Evolutionary conservation across 352 stramenopile species (phyloP), one percentile per base, ranked within the genome.

Genomic region (Phytophthora colocasiae): DNA sequence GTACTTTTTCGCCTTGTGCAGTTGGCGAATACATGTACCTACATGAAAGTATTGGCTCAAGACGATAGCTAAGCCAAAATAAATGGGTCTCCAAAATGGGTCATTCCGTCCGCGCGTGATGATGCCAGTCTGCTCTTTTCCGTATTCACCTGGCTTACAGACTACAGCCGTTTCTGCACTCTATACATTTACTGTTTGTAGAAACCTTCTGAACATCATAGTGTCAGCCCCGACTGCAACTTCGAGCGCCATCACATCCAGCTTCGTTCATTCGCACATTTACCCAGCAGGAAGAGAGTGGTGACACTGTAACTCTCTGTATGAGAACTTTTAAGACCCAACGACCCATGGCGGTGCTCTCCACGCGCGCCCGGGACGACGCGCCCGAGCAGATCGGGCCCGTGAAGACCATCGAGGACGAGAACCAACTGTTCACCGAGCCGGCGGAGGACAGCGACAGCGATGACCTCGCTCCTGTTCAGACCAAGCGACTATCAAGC

Each of bases 321-420:
- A 36, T 36, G 14, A 12, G 31, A 36, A 36, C 31, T 4, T 22
- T 22, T 14, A 36, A 41, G 34, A 22, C 17, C 1, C 10, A 39
- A n/a, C 0, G 6, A 14, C 9, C 24, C 27, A 74, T 68, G 46
- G 61, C 51, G 43, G 46, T 64, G 49, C 57, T 73, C 17, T 26
- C 59, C 6, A 74, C 55, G 44, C 54, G 41, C 22, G 29, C 51
- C 24, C 38, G 51, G 22, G 61, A 66, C 12, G 55, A 71, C 44
- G 55, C 58, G 47, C 19, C 22, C 40, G 45, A 48, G 10, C 7
- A 48, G 27, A 36, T 47, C 39, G 62, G 26, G 41, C 40, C 58
- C 26, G 58, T 79, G 26, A 75, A 78, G 57, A 70, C 47, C 14
- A 64, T 73, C 10, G 52, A 69, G n/a, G 69, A 77, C 44, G 65